phyloP scores from a whole-genome alignment of 2,329 filamentous ascomycete species.

The Pseudogymnoascus sp. region DNA sequence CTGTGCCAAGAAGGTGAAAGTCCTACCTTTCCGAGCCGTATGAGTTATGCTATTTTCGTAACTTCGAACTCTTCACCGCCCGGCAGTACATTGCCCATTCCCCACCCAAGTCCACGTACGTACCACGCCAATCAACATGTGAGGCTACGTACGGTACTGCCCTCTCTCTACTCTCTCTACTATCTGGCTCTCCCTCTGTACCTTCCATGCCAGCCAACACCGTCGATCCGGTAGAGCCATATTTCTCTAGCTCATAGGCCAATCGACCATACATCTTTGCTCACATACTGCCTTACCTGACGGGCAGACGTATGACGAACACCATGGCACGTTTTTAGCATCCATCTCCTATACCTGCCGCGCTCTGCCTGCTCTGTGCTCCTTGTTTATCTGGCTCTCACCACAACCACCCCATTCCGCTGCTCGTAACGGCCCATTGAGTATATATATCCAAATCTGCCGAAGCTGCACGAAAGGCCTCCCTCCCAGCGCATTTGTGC shows the following conservation, averaged over 20 bases:
- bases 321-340: background rate
- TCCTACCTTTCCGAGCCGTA: background rate
- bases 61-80: background rate
- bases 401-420: slow-evolving; percentile 12
- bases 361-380: background rate
- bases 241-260: background rate
- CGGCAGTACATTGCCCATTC: background rate
- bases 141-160: background rate
- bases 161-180: background rate
- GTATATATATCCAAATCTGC: background rate
- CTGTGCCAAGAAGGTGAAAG: background rate
- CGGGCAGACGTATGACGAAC: slow-evolving; percentile 1
- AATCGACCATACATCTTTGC: background rate
- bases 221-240: slow-evolving; percentile 1
- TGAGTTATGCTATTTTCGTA: background rate
- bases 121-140: background rate
- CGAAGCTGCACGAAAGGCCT: background rate
- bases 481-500: background rate
- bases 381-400: background rate
- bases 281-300: slow-evolving; percentile 4
- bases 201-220: background rate
- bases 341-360: background rate
- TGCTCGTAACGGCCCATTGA: slow-evolving; percentile 14
- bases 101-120: background rate
- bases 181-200: background rate